Evolutionary conservation across 2,329 filamentous ascomycete species (phyloP).

Genomic region (Rhinocladiella mackenziei): DNA sequence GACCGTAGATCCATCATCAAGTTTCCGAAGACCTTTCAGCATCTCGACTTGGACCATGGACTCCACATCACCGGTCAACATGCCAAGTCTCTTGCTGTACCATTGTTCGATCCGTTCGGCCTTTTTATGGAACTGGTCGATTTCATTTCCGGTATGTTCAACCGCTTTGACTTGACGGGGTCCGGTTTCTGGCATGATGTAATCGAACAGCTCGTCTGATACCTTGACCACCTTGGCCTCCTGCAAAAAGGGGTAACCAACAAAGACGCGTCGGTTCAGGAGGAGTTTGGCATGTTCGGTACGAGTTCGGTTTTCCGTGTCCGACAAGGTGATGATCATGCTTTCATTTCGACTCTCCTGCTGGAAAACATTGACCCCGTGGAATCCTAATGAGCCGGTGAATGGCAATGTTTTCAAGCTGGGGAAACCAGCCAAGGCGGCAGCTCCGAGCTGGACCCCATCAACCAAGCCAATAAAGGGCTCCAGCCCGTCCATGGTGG

Average conservation of each 20-base stretch:
- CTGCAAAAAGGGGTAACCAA: constrained; percentile 92
- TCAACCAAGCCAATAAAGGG: constrained; percentile 78
- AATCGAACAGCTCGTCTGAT: constrained; percentile 90
- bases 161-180: constrained; percentile 59
- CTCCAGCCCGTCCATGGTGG: constrained; percentile 83
- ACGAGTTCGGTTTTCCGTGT: constrained; percentile 67
- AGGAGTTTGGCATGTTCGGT: constrained; percentile 70
- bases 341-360: constrained; percentile 95
- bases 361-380: constrained; percentile 92
- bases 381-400: constrained; percentile 74
- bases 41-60: constrained; percentile 89
- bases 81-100: constrained; percentile 87
- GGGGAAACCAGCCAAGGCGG: constrained; percentile 90
- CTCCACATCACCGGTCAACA: constrained; percentile 81
- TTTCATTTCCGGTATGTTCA: constrained; percentile 71
- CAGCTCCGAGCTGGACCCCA: constrained; percentile 74
- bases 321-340: constrained; percentile 80
- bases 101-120: constrained; percentile 75
- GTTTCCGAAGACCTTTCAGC: constrained; percentile 85
- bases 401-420: constrained; percentile 82
- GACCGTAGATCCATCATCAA: constrained; percentile 80
- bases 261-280: constrained; percentile 79
- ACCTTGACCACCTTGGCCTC: constrained; percentile 87
- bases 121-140: constrained; percentile 79
- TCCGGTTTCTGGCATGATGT: constrained; percentile 64